Percentiles rank a stretch among this genome's conserved stretches.
These are phyloP conservation scores for Rosa persica DNA, from an alignment of 306 rosid genomes.

Conservation along the genomic window DNA sequence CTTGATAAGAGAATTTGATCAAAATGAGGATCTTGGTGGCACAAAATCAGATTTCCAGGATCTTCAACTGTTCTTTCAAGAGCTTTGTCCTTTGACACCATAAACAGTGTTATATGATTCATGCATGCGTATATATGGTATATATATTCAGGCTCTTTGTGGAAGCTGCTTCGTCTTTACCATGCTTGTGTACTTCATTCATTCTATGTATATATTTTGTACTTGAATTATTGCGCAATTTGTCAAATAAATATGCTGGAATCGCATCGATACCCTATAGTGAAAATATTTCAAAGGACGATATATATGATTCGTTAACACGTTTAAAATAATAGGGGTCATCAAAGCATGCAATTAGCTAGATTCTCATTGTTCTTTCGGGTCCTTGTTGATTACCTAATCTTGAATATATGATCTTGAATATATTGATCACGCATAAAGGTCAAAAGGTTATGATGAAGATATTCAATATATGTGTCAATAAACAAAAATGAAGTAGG, in stretches of 20 bases:
- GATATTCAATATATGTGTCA: background rate
- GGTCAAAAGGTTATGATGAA: background rate
- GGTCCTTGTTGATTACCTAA: conserved; percentile 17
- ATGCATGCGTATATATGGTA: background rate
- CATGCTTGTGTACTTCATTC: background rate
- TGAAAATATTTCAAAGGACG: background rate
- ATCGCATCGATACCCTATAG: background rate
- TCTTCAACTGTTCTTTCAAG: background rate
- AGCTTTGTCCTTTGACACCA: background rate
- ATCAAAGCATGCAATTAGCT: background rate
- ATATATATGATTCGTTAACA: conserved; percentile 3
- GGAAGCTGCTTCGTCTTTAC: background rate
- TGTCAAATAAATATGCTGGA: background rate
- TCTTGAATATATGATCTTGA: conserved; percentile 6
- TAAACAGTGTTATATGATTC: background rate
- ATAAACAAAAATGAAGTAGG: background rate
- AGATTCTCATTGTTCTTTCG: background rate
- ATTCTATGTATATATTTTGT: background rate
- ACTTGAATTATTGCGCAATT: background rate
- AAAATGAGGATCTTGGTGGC: conserved; percentile 5
- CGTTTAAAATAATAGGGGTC: background rate
- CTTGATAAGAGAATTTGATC: background rate
- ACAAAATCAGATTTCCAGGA: conserved; percentile 7
- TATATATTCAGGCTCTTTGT: background rate
- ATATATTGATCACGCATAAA: conserved; percentile 2